Conservation (phyloP, 2,329 filamentous ascomycete genomes). For the Trichoderma breve region DNA sequence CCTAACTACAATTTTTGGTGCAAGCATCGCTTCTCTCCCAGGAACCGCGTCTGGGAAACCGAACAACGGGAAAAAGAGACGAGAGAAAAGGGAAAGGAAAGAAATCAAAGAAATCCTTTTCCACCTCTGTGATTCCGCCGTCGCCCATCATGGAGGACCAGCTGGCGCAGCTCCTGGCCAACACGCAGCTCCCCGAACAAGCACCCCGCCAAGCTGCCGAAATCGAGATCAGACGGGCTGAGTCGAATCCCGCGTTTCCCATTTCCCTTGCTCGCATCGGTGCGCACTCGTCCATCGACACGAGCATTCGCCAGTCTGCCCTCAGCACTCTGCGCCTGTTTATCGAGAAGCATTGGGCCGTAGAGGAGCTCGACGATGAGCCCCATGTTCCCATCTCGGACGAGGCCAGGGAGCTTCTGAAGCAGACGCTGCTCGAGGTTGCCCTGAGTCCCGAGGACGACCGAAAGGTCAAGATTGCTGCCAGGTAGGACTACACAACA, state of each 20-base stretch:
- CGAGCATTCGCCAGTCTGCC: slow-evolving; percentile 78
- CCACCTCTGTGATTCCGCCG: background rate
- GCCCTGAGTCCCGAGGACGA: slow-evolving; percentile 72
- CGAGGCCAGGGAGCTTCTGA: slow-evolving; percentile 69
- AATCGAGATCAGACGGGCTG: slow-evolving; percentile 71
- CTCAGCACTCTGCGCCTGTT: slow-evolving; percentile 78
- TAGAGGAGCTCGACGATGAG: slow-evolving; percentile 66
- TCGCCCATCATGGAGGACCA: slow-evolving; percentile 77
- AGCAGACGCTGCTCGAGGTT: slow-evolving; percentile 72
- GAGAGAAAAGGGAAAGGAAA: background rate
- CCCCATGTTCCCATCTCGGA: slow-evolving; percentile 67
- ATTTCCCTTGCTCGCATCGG: slow-evolving; percentile 78
- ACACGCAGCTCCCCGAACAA: slow-evolving; percentile 77
- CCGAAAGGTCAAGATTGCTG: slow-evolving; percentile 83
- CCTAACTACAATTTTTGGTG: slow-evolving; percentile 8
- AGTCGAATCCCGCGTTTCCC: slow-evolving; percentile 70
- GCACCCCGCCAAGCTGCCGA: slow-evolving; percentile 82
- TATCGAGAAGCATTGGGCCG: slow-evolving; percentile 80
- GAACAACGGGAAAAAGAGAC: background rate
- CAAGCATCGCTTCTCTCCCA: background rate
- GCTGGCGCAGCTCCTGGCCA: slow-evolving; percentile 81
- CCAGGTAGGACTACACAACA: slow-evolving; percentile 59
- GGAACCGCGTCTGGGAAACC: background rate
- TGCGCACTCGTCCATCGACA: slow-evolving; percentile 68
- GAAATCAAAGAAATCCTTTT: background rate